Evolutionary conservation across 2,329 filamentous ascomycete genomes (phyloP).

Genomic region (Microsporum audouinii): DNA sequence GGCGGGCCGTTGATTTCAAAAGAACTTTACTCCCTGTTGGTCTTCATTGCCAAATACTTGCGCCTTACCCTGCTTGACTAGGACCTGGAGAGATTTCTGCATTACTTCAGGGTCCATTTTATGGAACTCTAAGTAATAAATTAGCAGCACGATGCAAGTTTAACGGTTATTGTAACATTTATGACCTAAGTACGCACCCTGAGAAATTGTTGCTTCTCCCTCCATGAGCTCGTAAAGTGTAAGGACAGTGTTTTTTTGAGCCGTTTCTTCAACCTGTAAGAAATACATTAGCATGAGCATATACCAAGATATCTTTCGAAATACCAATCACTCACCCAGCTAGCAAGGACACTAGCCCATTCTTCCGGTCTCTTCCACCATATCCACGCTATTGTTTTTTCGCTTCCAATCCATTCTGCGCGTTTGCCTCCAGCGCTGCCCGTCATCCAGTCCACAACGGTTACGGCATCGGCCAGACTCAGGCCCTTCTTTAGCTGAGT

Average conservation of each 20-base stretch:
- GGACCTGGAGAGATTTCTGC: constrained; percentile 62
- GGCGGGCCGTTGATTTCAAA: constrained; percentile 38
- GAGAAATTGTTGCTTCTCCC: constrained; percentile 64
- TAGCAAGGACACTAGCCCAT: constrained; percentile 69
- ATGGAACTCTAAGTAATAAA: constrained; percentile 55
- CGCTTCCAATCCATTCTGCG: constrained; percentile 48
- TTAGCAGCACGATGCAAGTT: background rate
- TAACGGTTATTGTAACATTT: background rate
- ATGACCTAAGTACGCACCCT: constrained; percentile 40
- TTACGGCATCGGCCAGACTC: constrained; percentile 41
- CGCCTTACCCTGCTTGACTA: constrained; percentile 83
- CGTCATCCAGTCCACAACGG: constrained; percentile 47
- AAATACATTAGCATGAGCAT: constrained; percentile 17
- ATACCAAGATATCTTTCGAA: background rate
- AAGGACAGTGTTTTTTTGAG: constrained; percentile 75
- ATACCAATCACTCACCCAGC: constrained; percentile 44
- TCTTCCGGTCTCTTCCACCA: constrained; percentile 83
- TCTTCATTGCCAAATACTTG: constrained; percentile 88
- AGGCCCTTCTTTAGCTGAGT: constrained; percentile 34
- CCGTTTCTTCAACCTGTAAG: constrained; percentile 61
- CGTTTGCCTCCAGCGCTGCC: constrained; percentile 39
- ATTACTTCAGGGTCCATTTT: constrained; percentile 79
- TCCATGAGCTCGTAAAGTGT: constrained; percentile 86
- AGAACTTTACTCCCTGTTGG: constrained; percentile 91
- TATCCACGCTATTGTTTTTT: constrained; percentile 54